Conservation (phyloP, 2,329 filamentous ascomycete genomes). For the Metarhizium humberi region DNA sequence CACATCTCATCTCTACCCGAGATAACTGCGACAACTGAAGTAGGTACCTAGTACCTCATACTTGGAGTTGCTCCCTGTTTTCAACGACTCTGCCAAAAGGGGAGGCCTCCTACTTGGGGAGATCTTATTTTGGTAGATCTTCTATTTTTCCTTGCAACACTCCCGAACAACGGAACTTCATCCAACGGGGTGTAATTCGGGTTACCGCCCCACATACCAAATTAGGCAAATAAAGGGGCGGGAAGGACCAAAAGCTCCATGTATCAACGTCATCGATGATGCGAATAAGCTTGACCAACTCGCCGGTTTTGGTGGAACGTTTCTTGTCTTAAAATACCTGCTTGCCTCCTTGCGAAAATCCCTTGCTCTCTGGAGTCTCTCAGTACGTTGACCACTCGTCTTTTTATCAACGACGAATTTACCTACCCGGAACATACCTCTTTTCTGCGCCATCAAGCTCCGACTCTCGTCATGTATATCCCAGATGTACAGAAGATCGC, state of each 20-base stretch:
- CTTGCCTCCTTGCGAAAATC: background rate
- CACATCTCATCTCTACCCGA: no score
- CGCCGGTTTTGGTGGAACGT: background rate
- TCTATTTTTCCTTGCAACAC: no score
- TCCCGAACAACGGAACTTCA: no score
- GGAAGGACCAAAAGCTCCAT: background rate
- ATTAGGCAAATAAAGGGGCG: background rate
- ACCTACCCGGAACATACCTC: background rate
- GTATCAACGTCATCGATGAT: background rate
- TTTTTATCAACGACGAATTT: background rate
- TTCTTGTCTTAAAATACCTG: background rate
- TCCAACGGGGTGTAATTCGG: no score
- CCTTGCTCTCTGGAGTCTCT: conserved; percentile 5
- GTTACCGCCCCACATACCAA: background rate
- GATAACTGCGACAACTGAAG: no score
- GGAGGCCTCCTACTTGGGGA: no score
- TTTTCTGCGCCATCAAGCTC: background rate
- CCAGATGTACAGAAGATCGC: conserved; percentile 10
- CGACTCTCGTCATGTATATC: conserved; percentile 10
- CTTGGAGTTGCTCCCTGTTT: no score
- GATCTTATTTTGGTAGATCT: no score
- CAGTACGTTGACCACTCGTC: background rate
- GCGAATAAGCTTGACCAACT: background rate
- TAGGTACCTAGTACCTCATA: no score
- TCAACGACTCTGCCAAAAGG: no score